A percentile compares a stretch with the other conserved stretches of the same genome.
phyloP scores from a whole-genome alignment of 1,139 yeast genomes.

The Sugiyamaella japonica region DNA sequence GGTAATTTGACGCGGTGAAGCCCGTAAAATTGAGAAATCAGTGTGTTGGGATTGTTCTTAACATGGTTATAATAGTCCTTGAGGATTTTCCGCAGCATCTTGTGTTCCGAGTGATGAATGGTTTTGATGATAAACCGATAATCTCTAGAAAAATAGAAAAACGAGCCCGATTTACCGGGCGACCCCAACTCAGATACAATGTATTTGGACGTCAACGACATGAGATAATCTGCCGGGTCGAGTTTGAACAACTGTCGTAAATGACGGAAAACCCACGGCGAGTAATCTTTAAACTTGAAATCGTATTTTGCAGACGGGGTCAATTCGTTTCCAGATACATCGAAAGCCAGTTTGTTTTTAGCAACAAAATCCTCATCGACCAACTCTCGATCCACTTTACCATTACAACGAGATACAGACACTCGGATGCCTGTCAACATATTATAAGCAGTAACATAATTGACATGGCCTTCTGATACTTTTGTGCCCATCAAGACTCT shows the following conservation, averaged over 20 bases:
- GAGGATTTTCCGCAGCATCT: conserved; percentile 70
- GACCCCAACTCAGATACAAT: conserved; percentile 90
- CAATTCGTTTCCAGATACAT: conserved; percentile 80
- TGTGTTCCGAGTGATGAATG: conserved; percentile 90
- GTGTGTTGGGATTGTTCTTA: conserved; percentile 79
- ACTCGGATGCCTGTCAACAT: conserved; percentile 97
- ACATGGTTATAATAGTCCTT: conserved; percentile 81
- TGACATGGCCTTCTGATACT: conserved; percentile 89
- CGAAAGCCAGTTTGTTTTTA: conserved; percentile 80
- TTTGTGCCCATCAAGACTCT: conserved; percentile 74
- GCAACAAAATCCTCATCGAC: conserved; percentile 67
- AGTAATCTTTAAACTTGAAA: conserved; percentile 94
- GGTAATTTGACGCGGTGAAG: conserved; percentile 92
- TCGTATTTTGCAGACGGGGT: conserved; percentile 94
- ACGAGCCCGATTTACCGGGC: conserved; percentile 96
- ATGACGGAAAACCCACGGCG: conserved; percentile 92
- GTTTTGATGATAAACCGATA: conserved; percentile 94
- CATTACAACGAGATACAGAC: conserved; percentile 82
- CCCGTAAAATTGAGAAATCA: conserved; percentile 92
- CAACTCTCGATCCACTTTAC: conserved; percentile 77
- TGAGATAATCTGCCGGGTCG: conserved; percentile 93
- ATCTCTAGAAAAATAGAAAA: conserved; percentile 92
- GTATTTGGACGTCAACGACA: conserved; percentile 89
- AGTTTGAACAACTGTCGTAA: conserved; percentile 75
- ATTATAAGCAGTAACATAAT: conserved; percentile 91